These are phyloP conservation scores for Castanea mollissima DNA, from an alignment of 306 rosid species.

Conservation along the genomic window DNA sequence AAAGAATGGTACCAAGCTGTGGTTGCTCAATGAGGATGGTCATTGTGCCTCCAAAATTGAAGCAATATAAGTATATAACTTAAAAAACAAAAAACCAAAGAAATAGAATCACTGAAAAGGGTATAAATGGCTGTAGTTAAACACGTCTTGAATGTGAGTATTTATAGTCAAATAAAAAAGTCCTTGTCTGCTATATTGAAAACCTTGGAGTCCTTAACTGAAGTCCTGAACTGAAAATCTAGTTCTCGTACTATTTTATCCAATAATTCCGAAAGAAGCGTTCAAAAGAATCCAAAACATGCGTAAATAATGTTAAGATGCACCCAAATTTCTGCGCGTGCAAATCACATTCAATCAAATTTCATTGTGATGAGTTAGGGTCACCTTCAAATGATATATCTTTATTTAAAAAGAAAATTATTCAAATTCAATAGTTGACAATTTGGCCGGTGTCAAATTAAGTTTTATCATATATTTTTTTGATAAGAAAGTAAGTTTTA, in stretches of 20 bases:
- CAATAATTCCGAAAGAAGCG: conserved; percentile 3
- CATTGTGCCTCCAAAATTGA: conserved; percentile 29
- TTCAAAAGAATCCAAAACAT: conserved; percentile 1
- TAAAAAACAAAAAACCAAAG: neutral
- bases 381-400: too few species aligned
- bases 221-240: conserved; percentile 45
- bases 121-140: neutral
- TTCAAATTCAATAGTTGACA: too few species aligned
- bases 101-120: neutral
- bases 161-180: conserved; percentile 27
- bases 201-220: conserved; percentile 40
- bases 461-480: too few species aligned
- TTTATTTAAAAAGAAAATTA: too few species aligned
- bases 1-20: conserved; percentile 34
- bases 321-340: neutral
- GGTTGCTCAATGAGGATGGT: conserved; percentile 55
- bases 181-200: conserved; percentile 44
- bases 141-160: conserved; percentile 7
- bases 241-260: neutral
- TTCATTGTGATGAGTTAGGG: neutral
- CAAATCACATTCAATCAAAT: neutral
- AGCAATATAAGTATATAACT: neutral
- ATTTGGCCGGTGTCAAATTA: too few species aligned
- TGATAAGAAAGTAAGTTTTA: too few species aligned
- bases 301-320: too few species aligned